These are phyloP conservation scores for Penicillium janthinellum DNA, from an alignment of 2,329 filamentous ascomycete genomes.

Conservation along the genomic window DNA sequence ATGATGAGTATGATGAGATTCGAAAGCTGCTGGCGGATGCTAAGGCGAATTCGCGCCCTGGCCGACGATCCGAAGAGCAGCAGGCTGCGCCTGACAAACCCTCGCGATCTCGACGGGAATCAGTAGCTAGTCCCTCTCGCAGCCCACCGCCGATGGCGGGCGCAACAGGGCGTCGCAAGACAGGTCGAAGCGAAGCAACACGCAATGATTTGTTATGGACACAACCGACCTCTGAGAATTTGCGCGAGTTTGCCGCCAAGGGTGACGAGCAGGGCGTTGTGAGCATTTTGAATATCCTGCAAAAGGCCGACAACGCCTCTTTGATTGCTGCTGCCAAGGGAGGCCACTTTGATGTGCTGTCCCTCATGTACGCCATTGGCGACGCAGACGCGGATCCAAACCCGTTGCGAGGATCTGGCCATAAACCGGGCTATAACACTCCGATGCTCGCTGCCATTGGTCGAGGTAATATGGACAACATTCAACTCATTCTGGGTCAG, in stretches of 20 bases:
- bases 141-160: slow-evolving; percentile 43
- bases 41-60: slow-evolving; percentile 57
- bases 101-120: slow-evolving; percentile 45
- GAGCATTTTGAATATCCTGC: slow-evolving; percentile 52
- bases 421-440: slow-evolving; percentile 73
- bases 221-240: slow-evolving; percentile 52
- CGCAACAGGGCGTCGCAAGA: slow-evolving; percentile 44
- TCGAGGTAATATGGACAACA: slow-evolving; percentile 79
- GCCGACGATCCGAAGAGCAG: slow-evolving; percentile 49
- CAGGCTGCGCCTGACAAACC: slow-evolving; percentile 40
- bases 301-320: slow-evolving; percentile 74
- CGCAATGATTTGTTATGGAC: slow-evolving; percentile 55
- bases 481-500: slow-evolving; percentile 77
- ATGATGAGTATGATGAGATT: slow-evolving; percentile 70
- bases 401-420: slow-evolving; percentile 56
- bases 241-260: slow-evolving; percentile 52
- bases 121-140: slow-evolving; percentile 47
- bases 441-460: slow-evolving; percentile 95
- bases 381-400: slow-evolving; percentile 69
- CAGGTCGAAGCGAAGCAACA: slow-evolving; percentile 52
- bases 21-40: slow-evolving; percentile 67
- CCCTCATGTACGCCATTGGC: slow-evolving; percentile 71
- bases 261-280: slow-evolving; percentile 53
- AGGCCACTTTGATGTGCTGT: slow-evolving; percentile 84
- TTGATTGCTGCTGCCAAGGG: slow-evolving; percentile 90